Evolutionary conservation across 2,329 filamentous ascomycete species (phyloP).

Genomic region (Lizonia empirigonia): DNA sequence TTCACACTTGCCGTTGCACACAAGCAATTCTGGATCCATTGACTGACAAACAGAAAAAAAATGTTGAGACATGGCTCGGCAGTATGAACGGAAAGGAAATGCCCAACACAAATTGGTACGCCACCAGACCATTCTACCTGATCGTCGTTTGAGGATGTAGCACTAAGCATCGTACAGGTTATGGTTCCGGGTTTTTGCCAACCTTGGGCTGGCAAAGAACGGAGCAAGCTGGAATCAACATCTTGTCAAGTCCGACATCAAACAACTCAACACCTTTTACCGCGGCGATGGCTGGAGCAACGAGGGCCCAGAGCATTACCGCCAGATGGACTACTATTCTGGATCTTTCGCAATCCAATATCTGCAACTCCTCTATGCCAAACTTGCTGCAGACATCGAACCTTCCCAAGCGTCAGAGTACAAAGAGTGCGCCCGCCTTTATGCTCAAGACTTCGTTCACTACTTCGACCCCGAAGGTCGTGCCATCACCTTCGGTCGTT

Average conservation of each 20-base stretch:
- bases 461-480: conserved; percentile 76
- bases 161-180: conserved; percentile 59
- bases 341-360: conserved; percentile 84
- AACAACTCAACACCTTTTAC: conserved; percentile 80
- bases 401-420: conserved; percentile 71
- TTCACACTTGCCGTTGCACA: conserved; percentile 73
- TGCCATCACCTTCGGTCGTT: conserved; percentile 77
- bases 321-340: conserved; percentile 86
- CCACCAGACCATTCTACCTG: neutral
- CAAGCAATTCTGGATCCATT: conserved; percentile 68
- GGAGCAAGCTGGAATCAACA: conserved; percentile 72
- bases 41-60: conserved; percentile 64
- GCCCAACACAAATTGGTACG: conserved; percentile 68
- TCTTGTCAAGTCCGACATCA: conserved; percentile 74
- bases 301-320: conserved; percentile 77
- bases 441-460: conserved; percentile 73
- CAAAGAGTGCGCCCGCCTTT: conserved; percentile 68
- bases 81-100: conserved; percentile 80
- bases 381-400: conserved; percentile 69
- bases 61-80: conserved; percentile 74
- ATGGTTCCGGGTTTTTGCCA: conserved; percentile 86
- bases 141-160: neutral
- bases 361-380: conserved; percentile 76
- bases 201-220: conserved; percentile 76
- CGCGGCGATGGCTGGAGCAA: conserved; percentile 84